Evolutionary conservation across 371 early-diverging fungal species (phyloP), one percentile per base, ranked within the genome.

Genomic region (Mucor piriformis): DNA sequence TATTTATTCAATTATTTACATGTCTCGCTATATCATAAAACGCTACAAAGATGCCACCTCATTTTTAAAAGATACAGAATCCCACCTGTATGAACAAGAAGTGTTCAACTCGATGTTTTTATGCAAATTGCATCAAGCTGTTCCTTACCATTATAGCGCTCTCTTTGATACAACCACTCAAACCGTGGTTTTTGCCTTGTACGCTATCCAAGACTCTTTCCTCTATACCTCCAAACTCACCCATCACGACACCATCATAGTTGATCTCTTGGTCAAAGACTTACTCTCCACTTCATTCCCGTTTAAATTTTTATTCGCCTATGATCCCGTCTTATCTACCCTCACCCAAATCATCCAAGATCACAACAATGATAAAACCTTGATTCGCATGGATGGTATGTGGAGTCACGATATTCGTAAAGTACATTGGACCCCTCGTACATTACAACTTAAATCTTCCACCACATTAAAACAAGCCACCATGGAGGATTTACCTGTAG

Each of bases 181-280:
- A 6, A n/a, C 7, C 18, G n/a, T 54, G 20, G 29, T 54, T 15
- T 54, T 54, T 43, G 54, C 44, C 12, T 18, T 54, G 3, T 12
- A 42, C 16, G 54, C 44, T 11, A 16, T 42, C 6, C 7, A 54
- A 16, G 20, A 32, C 18, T 24, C 13, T 10, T 42, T 32, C 1
- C 11, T 54, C 3, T 43, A 43, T 32, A 37, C 54, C 6, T 54
- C 54, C 1, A 3, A 20, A 18, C 4, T 53, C n/a, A 3, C 38
- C 38, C 42, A n/a, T n/a, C n/a, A n/a, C n/a, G n/a, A n/a, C n/a
- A n/a, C n/a, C n/a, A n/a, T 25, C 7, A 35, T 35, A 24, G 24
- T 40, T 13, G 54, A 27, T 10, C 21, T 40, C 10, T 35, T 38
- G 13, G 10, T 10, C 24, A 16, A 24, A 1, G 29, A 53, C 18